These are phyloP conservation scores for Paramecium biaurelia DNA, from an alignment of 73 alveolate species.

Conservation along the genomic window DNA sequence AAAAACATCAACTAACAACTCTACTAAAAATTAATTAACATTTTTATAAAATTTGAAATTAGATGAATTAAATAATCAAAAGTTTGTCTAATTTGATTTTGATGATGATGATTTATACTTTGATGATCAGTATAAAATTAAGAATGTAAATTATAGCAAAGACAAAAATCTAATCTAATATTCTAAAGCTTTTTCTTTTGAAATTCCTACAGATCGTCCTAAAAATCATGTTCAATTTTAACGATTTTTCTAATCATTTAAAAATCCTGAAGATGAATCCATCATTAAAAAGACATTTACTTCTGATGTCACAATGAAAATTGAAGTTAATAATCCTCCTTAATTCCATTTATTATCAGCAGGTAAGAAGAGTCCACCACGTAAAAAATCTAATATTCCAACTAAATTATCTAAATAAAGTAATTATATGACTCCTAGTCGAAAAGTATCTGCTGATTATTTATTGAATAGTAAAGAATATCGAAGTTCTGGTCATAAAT, in stretches of 20 bases:
- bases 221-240: neutral
- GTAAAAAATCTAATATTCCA: neutral
- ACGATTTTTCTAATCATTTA: neutral
- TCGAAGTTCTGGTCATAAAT: neutral
- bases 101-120: neutral
- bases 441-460: neutral
- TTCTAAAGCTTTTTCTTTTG: neutral
- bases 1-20: neutral
- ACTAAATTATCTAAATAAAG: neutral
- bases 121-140: slow-evolving; percentile 19
- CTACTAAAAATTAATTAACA: neutral
- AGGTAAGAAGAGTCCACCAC: neutral
- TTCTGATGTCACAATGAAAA: neutral
- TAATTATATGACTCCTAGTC: neutral
- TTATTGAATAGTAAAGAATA: neutral
- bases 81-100: neutral
- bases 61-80: neutral
- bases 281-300: neutral
- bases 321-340: neutral
- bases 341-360: neutral
- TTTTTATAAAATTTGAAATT: neutral
- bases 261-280: neutral
- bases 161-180: neutral
- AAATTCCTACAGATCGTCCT: neutral
- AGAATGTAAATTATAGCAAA: neutral